Evolutionary conservation across 179 eudicot species (phyloP).

Genomic region (Sideroxylon spinosum): DNA sequence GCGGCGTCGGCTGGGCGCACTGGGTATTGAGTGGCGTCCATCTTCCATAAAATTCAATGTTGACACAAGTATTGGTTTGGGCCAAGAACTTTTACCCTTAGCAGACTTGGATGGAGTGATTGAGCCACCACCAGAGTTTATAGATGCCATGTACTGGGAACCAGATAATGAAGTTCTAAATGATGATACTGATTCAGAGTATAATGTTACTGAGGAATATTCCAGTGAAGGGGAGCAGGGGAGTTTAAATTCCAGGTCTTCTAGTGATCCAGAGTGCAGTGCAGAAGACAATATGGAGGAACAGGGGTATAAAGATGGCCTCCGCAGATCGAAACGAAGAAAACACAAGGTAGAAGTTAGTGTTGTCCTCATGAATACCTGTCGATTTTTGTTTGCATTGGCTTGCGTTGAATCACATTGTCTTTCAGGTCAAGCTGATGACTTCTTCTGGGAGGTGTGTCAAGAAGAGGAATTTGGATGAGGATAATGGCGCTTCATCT

Average conservation of each 20-base stretch:
- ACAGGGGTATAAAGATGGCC: conserved; percentile 40
- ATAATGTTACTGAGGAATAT: conserved; percentile 64
- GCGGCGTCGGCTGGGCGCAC: conserved; percentile 71
- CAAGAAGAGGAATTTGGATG: conserved; percentile 67
- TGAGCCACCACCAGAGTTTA: conserved; percentile 78
- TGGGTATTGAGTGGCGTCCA: conserved; percentile 92
- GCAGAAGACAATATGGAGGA: conserved; percentile 55
- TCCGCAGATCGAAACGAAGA: conserved; percentile 67
- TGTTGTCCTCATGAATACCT: conserved; percentile 1
- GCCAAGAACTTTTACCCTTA: conserved; percentile 71
- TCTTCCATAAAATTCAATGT: conserved; percentile 63
- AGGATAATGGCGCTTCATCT: conserved; percentile 52
- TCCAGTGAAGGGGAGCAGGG: conserved; percentile 53
- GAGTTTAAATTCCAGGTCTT: conserved; percentile 42
- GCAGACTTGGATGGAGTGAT: conserved; percentile 66
- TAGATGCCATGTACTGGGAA: conserved; percentile 79
- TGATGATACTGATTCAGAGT: conserved; percentile 90
- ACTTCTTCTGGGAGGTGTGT: conserved; percentile 71
- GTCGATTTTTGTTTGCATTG: conserved; percentile 13
- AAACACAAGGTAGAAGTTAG: conserved; percentile 37
- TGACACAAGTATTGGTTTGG: conserved; percentile 73
- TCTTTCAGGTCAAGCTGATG: conserved; percentile 55
- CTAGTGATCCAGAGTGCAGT: conserved; percentile 57
- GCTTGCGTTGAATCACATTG: conserved; percentile 16
- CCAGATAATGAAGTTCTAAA: conserved; percentile 72